Evolutionary conservation across 2,329 filamentous ascomycete species (phyloP).

Genomic region (Didymella exigua): DNA sequence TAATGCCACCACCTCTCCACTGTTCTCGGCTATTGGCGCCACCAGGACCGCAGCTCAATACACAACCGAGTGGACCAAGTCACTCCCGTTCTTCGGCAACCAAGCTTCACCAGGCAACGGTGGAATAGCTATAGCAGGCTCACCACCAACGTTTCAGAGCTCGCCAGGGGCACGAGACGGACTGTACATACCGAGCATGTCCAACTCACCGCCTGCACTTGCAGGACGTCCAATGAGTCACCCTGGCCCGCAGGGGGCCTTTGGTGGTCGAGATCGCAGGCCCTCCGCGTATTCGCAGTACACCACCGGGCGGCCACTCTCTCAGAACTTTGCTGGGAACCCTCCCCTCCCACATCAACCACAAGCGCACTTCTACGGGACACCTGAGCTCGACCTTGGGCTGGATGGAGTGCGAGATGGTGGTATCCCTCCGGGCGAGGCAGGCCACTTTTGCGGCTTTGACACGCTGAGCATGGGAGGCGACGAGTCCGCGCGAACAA

Average conservation of each 20-base stretch:
- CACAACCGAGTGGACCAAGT: conserved; percentile 56
- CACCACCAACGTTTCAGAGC: conserved; percentile 50
- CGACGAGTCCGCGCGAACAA: conserved; percentile 49
- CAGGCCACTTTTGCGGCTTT: conserved; percentile 80
- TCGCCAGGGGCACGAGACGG: conserved; percentile 40
- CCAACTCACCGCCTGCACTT: conserved; percentile 42
- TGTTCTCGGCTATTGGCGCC: conserved; percentile 48
- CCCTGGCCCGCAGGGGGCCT: conserved; percentile 52
- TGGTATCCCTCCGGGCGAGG: conserved; percentile 66
- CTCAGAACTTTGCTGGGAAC: conserved; percentile 54
- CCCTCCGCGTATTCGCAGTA: conserved; percentile 61
- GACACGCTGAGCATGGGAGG: conserved; percentile 66
- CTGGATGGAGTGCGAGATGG: conserved; percentile 55
- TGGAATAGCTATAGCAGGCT: conserved; percentile 53
- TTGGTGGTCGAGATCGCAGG: conserved; percentile 53
- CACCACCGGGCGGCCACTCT: conserved; percentile 49
- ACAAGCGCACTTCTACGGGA: conserved; percentile 77
- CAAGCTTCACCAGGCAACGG: conserved; percentile 47
- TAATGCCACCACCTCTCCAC: conserved; percentile 48
- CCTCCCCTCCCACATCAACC: conserved; percentile 76
- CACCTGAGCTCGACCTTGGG: conserved; percentile 72
- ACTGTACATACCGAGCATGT: conserved; percentile 46
- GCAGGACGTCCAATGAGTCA: conserved; percentile 52
- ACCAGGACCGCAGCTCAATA: conserved; percentile 47
- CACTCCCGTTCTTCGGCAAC: conserved; percentile 50